These are phyloP conservation scores for Mortierella sp. DNA, from an alignment of 371 early-diverging fungal genomes.

Conservation along the genomic window DNA sequence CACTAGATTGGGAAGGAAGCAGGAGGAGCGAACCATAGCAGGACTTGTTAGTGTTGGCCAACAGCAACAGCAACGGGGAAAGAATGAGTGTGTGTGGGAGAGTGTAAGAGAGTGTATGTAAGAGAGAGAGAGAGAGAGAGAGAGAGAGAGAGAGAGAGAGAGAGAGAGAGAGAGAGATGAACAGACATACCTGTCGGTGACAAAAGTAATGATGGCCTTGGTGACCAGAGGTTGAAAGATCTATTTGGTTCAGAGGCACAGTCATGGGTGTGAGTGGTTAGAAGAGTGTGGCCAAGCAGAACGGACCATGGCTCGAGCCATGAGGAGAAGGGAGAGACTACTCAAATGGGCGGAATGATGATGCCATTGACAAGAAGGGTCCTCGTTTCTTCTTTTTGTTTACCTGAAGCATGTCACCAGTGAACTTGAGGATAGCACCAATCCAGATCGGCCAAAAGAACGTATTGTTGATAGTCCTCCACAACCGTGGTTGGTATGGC, in stretches of 20 bases:
- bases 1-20: neutral
- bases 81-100: neutral
- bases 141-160: neutral
- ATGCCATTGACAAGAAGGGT: too few species aligned
- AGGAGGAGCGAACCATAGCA: too few species aligned
- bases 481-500: slow-evolving; percentile 25
- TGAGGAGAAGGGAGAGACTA: too few species aligned
- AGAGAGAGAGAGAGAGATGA: neutral
- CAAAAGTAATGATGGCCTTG: slow-evolving; percentile 44
- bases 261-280: too few species aligned
- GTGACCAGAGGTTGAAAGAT: slow-evolving; percentile 49
- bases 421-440: slow-evolving; percentile 34
- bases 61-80: slow-evolving; percentile 4
- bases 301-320: too few species aligned
- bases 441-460: slow-evolving; percentile 45
- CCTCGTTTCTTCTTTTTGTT: too few species aligned
- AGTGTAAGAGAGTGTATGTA: neutral
- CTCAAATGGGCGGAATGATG: too few species aligned
- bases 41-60: too few species aligned
- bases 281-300: too few species aligned
- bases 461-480: slow-evolving; percentile 42
- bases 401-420: slow-evolving; percentile 40
- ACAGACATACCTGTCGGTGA: slow-evolving; percentile 16
- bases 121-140: neutral
- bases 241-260: too few species aligned